Base-by-base conservation (phyloP, 2,329 filamentous ascomycete species). In the Colletotrichum lupini region DNA sequence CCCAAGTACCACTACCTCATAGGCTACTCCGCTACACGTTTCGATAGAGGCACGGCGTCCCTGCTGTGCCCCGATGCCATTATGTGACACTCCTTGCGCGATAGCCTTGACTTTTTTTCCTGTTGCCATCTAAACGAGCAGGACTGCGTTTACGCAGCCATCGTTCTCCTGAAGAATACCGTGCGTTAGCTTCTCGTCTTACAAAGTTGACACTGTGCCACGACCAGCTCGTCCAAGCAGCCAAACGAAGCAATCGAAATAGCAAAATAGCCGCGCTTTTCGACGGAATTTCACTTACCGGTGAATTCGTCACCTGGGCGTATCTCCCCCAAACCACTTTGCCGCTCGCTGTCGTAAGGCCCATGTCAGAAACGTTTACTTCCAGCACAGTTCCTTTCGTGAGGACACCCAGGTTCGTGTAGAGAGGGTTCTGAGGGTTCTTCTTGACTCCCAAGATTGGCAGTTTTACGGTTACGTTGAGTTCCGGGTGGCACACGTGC, bases 241-340 rank as follows among this genome's bases (percentile, higher is more conserved):
- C 37, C 37, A 42, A 42, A 42, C 2, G 37, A 42, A 16, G 16
- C 16, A 19, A 2, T 8, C 16, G 19, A 8, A 42, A 42, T 4
- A 19, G 37, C 37, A 42, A 19, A 42, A 42, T 42, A 19, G 16
- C 37, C 37, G 37, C 37, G 37, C 37, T 19, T 7, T 42, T 42
- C 19, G 5, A 42, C 26, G 22, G 5, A 16, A 16, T 24, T 19
- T 46, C 32, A 26, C 46, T 22, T 66, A 66, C 63, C 37, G 77
- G 32, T 46, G 28, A 22, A 11, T 66, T 66, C 26, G 88, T 88
- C 56, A 94, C 88, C 83, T 95, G 93, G 8, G 93, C 94, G 85
- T 92, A 97, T 77, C 94, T 89, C 77, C 94, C 95, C 95, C 95
- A 98, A 7, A 96, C 94, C 9, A 98, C 94, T 85, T 98, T 98